Conservation (phyloP, 345 rosid species). For the Camelina neglecta region DNA sequence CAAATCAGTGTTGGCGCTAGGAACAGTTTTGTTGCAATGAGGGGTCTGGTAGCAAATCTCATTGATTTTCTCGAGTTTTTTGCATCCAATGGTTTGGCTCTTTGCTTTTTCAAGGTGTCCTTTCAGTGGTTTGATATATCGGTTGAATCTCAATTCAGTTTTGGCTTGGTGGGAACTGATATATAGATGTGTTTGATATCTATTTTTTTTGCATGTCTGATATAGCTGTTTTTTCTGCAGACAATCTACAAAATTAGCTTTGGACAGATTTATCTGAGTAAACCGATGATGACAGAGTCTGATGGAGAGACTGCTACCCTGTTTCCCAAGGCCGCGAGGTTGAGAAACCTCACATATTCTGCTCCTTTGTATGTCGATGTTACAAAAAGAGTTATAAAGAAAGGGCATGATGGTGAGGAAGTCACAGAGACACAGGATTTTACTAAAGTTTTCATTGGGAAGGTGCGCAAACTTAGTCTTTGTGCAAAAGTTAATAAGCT, state of each 20-base stretch:
- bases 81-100: not conserved
- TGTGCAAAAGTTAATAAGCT: slow-evolving; percentile 10
- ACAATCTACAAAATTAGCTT: slow-evolving; percentile 92
- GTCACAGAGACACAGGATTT: slow-evolving; percentile 92
- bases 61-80: slow-evolving; percentile 7
- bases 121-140: not conserved
- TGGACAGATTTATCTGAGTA: slow-evolving; percentile 96
- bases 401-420: slow-evolving; percentile 99
- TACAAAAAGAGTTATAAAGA: slow-evolving; percentile 86
- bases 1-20: slow-evolving; percentile 1
- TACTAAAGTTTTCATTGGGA: slow-evolving; percentile 94
- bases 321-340: slow-evolving; percentile 96
- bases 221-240: slow-evolving; percentile 53
- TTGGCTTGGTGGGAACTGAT: not conserved
- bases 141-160: slow-evolving; percentile 18
- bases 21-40: slow-evolving; percentile 13
- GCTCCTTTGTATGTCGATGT: slow-evolving; percentile 97
- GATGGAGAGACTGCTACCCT: slow-evolving; percentile 98
- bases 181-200: not conserved
- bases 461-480: slow-evolving; percentile 51
- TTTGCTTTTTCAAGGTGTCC: not conserved
- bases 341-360: slow-evolving; percentile 94
- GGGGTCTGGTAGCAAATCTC: not conserved
- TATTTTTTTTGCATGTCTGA: slow-evolving; percentile 26
- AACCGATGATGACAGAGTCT: slow-evolving; percentile 99